These are phyloP conservation scores for Thermothelomyces thermophilus DNA, from an alignment of 2,329 filamentous ascomycete species.

Conservation along the genomic window DNA sequence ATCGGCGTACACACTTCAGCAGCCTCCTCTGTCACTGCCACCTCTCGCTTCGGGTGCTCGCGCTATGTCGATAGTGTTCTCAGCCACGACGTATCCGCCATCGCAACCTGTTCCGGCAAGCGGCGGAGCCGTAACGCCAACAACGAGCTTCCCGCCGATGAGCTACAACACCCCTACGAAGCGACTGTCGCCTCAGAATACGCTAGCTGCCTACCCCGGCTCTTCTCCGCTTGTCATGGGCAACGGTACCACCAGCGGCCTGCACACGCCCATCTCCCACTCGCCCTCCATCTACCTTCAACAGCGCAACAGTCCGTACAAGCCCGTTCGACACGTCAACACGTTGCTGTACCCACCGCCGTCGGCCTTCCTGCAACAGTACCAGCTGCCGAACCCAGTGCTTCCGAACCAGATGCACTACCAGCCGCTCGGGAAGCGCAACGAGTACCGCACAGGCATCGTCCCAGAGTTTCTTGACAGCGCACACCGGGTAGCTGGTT, in stretches of 20 bases:
- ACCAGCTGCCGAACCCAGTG: constrained; percentile 46
- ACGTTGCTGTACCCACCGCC: constrained; percentile 86
- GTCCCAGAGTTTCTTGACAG: constrained; percentile 53
- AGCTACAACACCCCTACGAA: constrained; percentile 48
- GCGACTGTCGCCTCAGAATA: constrained; percentile 45
- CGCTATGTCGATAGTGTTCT: constrained; percentile 73
- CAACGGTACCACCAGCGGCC: constrained; percentile 27
- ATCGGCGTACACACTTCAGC: constrained; percentile 37
- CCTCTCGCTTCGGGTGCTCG: constrained; percentile 55
- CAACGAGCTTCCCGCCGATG: constrained; percentile 30
- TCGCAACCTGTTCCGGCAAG: constrained; percentile 30
- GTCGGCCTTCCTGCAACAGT: constrained; percentile 68
- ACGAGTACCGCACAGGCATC: constrained; percentile 62
- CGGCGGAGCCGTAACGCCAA: constrained; percentile 31
- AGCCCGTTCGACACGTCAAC: constrained; percentile 81
- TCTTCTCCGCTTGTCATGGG: constrained; percentile 61
- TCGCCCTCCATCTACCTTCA: constrained; percentile 85
- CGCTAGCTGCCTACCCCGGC: constrained; percentile 45
- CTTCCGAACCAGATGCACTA: constrained; percentile 74
- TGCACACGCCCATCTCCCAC: constrained; percentile 62
- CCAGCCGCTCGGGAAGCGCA: constrained; percentile 64
- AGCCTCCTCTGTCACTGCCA: constrained; percentile 51
- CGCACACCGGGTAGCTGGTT: neutral
- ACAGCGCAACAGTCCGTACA: constrained; percentile 86
- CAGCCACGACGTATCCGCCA: constrained; percentile 41